Conservation (phyloP, 805 yeast species). For the Torulaspora maleeae region DNA sequence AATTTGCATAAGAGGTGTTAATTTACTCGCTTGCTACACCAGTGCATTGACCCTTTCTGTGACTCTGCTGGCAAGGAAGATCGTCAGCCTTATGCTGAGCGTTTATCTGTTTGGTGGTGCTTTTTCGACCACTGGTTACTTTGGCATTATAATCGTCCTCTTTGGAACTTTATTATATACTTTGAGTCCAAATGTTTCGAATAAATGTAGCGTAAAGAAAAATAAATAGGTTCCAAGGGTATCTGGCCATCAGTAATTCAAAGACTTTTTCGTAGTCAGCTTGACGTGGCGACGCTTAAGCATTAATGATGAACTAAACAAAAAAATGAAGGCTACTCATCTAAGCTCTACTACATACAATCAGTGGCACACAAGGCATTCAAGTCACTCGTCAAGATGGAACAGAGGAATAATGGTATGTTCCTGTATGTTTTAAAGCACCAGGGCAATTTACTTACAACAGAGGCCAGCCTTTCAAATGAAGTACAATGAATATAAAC, state of each 20-base stretch:
- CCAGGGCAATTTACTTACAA: no score
- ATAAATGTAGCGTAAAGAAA: neutral
- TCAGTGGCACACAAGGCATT: no score
- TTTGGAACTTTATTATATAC: conserved; percentile 50
- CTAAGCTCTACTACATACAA: no score
- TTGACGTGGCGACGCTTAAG: neutral
- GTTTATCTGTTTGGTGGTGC: conserved; percentile 47
- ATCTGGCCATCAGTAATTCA: neutral
- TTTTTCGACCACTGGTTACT: conserved; percentile 37
- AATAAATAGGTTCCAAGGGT: neutral
- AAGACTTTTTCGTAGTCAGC: neutral
- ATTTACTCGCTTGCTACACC: conserved; percentile 50
- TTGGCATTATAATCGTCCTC: conserved; percentile 52
- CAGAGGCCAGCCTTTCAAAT: conserved; percentile 40
- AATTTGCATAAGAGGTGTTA: conserved; percentile 65
- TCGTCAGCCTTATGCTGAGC: conserved; percentile 55
- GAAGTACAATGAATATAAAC: conserved; percentile 50
- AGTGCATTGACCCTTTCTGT: conserved; percentile 63
- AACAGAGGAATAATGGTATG: conserved; percentile 20
- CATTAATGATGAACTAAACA: neutral
- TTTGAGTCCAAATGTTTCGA: conserved; percentile 11
- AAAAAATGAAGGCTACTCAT: neutral
- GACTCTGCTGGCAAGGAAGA: conserved; percentile 56
- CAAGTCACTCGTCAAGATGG: conserved; percentile 8
- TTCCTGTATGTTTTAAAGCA: neutral